These are phyloP conservation scores for Blastocystis sp. DNA, from an alignment of 352 stramenopile genomes.

Conservation along the genomic window DNA sequence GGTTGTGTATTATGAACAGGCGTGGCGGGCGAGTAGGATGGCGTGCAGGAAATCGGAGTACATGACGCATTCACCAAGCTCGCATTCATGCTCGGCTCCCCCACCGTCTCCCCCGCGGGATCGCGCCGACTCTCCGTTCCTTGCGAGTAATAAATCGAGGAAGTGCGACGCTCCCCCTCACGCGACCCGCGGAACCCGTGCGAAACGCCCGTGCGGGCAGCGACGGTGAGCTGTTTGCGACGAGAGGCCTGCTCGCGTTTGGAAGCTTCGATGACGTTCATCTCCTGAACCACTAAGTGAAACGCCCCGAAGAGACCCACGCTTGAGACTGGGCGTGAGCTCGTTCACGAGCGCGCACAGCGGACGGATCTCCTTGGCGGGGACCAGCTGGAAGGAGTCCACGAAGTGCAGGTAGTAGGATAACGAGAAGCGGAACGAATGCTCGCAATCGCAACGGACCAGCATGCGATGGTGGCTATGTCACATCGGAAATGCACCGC, in stretches of 20 bases:
- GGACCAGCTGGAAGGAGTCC: background rate
- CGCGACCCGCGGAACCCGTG: no score
- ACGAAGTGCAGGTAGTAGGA: slow-evolving; percentile 40
- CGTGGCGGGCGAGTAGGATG: no score
- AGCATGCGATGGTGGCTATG: background rate
- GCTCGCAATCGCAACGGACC: background rate
- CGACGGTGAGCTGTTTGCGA: no score
- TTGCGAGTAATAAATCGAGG: no score
- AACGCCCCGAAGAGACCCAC: background rate
- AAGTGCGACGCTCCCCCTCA: no score
- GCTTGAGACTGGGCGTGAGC: background rate
- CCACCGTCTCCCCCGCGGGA: no score
- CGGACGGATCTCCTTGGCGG: background rate
- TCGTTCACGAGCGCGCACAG: slow-evolving; percentile 16
- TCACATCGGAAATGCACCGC: background rate
- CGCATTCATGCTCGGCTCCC: no score
- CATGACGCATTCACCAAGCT: no score
- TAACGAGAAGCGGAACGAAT: background rate
- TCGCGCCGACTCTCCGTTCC: no score
- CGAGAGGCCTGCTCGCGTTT: background rate
- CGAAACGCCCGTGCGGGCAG: no score
- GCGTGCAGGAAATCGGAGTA: no score
- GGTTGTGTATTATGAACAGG: no score
- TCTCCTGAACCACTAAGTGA: slow-evolving; percentile 1
- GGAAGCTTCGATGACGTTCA: slow-evolving; percentile 7